Base-by-base conservation (phyloP, 768 basidiomycete species). In the Tricholoma saponaceum region DNA sequence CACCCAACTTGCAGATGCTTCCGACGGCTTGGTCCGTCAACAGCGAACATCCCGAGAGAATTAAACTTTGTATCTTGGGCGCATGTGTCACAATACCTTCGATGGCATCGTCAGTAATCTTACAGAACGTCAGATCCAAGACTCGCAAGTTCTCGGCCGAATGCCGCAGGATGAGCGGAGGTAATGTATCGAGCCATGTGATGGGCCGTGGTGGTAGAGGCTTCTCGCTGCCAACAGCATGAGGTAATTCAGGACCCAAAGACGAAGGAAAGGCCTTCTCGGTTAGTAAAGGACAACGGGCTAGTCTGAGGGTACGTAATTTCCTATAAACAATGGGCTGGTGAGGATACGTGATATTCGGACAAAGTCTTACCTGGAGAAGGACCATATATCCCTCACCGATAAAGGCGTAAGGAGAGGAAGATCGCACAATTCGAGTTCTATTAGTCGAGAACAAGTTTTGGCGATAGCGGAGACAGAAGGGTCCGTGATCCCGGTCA, bases 381-480 rank as follows among this genome's bases (percentile, higher is more conserved):
- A 91, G 28, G 80, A 78, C 80, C 94, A 89, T n/a, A 97, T 78
- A 65, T 92, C 90, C 35, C 88, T 83, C 32, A 92, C 78, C 0
- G 90, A 85, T 47, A 80, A 68, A 5, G 83, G 80, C 7, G 89
- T 90, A 55, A 97, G 65, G 39, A 84, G 76, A 9, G 83, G 81
- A 59, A 92, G 84, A 64, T 81, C 81, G 65, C 74, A 84, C 35
- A 95, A 73, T 67, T 97, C 94, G 60, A 96, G 76, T 70, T 95
- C 94, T 54, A 89, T 75, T 23, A 97, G 83, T 58, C 83, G 80
- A 4, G 89, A 84, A 67, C 91, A 92, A 9, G 83, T 79, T 55
- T 83, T 86, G 16, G 85, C 87, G 61, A 97, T 81, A 12, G 84
- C 81, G 57, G 85, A 84, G 58, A 96, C 78, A 33, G 78, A 77